phyloP scores from a whole-genome alignment of 257 asterid genomes.

The Fraxinus cuspidata region DNA sequence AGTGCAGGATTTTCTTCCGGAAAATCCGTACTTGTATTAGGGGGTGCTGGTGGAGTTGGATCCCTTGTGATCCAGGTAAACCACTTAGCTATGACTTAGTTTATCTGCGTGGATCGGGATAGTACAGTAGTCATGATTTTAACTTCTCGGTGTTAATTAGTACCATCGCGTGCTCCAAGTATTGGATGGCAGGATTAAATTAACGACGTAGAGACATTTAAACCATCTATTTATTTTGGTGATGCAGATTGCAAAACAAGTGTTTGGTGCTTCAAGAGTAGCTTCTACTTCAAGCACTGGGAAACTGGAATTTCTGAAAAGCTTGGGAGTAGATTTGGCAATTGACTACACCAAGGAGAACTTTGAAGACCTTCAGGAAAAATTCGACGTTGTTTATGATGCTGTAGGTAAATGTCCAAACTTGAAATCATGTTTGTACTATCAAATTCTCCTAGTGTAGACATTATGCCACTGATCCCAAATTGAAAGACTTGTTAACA shows the following conservation, averaged over 20 bases:
- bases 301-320: constrained; percentile 63
- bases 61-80: constrained; percentile 82
- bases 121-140: not conserved
- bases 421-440: not conserved
- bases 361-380: constrained; percentile 68
- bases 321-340: constrained; percentile 80
- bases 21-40: constrained; percentile 84
- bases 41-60: constrained; percentile 99
- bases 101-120: too few species aligned
- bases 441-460: not conserved
- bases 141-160: not conserved
- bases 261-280: constrained; percentile 85
- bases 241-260: constrained; percentile 62
- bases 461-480: not conserved
- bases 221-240: not conserved
- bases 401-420: constrained; percentile 56
- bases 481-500: not conserved
- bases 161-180: not conserved
- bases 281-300: constrained; percentile 82
- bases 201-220: not conserved
- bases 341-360: constrained; percentile 87
- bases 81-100: not conserved
- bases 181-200: not conserved
- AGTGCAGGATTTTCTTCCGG: constrained; percentile 68
- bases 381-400: constrained; percentile 77